phyloP scores from a whole-genome alignment of 805 yeast species.

The Kodamaea leandrae region DNA sequence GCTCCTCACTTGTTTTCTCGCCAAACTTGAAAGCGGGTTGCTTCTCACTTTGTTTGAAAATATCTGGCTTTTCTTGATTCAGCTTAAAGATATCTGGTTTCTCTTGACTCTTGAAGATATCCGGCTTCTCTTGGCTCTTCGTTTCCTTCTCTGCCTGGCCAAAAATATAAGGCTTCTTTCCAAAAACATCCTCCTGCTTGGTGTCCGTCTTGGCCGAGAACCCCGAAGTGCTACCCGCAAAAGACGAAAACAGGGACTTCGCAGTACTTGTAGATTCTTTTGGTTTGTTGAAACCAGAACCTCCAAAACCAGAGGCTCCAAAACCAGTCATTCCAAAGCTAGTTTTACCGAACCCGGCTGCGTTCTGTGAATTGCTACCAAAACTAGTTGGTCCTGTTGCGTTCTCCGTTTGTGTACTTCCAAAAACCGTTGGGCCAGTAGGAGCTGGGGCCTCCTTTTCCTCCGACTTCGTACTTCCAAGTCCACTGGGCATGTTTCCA shows the following conservation, averaged over 20 bases:
- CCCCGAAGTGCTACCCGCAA: background rate
- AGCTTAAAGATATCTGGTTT: background rate
- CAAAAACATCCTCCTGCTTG: background rate
- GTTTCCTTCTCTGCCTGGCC: too few relatives aligned
- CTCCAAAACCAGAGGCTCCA: conserved; percentile 10
- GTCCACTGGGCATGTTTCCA: too few relatives aligned
- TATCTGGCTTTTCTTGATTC: too few relatives aligned
- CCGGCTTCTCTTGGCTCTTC: background rate
- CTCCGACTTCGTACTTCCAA: too few relatives aligned
- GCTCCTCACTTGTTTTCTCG: too few relatives aligned
- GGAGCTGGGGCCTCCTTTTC: too few relatives aligned
- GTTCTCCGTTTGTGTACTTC: background rate
- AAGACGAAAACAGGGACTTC: conserved; percentile 3
- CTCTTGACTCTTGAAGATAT: background rate
- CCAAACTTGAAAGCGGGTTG: too few relatives aligned
- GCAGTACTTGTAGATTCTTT: background rate
- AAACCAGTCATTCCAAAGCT: conserved; percentile 10
- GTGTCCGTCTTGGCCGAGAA: background rate
- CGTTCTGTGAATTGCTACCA: background rate
- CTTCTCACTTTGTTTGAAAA: too few relatives aligned
- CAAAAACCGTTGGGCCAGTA: too few relatives aligned
- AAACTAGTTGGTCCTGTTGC: conserved; percentile 4
- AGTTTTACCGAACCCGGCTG: conserved; percentile 1
- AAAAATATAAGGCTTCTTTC: too few relatives aligned
- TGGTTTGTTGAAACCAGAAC: background rate